These are phyloP conservation scores for Phytophthora multivora DNA, from an alignment of 352 stramenopile genomes.

Conservation along the genomic window DNA sequence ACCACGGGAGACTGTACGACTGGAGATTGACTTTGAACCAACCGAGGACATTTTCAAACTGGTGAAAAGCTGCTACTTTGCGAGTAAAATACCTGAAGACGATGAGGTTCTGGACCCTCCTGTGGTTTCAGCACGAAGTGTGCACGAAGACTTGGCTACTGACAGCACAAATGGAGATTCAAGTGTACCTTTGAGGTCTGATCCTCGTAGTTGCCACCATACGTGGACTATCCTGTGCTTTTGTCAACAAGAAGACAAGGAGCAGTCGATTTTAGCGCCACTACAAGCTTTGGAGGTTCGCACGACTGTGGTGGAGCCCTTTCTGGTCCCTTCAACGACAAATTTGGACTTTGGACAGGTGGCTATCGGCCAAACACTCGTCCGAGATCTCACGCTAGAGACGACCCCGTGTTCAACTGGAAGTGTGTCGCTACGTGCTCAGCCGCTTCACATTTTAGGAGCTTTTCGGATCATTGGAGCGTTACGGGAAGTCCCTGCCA, in stretches of 20 bases:
- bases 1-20: slow-evolving; percentile 44
- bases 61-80: slow-evolving; percentile 16
- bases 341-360: slow-evolving; percentile 87
- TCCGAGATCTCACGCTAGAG: slow-evolving; percentile 63
- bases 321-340: slow-evolving; percentile 48
- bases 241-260: slow-evolving; percentile 26
- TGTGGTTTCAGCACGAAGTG: slow-evolving; percentile 8
- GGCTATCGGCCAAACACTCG: slow-evolving; percentile 73
- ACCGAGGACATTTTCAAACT: slow-evolving; percentile 50
- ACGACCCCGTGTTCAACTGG: slow-evolving; percentile 34
- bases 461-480: slow-evolving; percentile 84
- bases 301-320: slow-evolving; percentile 64
- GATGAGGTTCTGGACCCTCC: not conserved
- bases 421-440: slow-evolving; percentile 44
- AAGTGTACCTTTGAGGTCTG: not conserved
- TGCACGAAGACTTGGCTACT: not conserved
- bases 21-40: slow-evolving; percentile 87
- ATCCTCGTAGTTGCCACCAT: slow-evolving; percentile 72
- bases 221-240: slow-evolving; percentile 84
- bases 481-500: slow-evolving; percentile 42
- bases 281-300: slow-evolving; percentile 69
- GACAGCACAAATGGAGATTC: not conserved
- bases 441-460: slow-evolving; percentile 79
- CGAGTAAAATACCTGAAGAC: slow-evolving; percentile 2
- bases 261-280: not conserved